Evolutionary conservation across 1,139 yeast species (phyloP), one percentile per base, ranked within the genome.

Genomic region (Ogataea hybrid): DNA sequence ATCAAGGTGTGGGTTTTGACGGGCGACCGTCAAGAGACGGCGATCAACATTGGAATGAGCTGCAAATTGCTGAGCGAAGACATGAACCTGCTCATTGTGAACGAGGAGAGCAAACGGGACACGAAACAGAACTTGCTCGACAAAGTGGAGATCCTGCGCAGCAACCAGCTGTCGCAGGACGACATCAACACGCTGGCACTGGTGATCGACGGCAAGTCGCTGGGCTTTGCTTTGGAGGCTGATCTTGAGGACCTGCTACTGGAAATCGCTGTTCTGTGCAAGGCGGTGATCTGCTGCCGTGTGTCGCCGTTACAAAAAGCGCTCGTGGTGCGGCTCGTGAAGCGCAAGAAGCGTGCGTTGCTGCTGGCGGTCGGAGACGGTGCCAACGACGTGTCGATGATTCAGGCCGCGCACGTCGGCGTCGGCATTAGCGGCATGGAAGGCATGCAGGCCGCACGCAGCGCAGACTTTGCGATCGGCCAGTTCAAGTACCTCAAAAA

Each of bases 11-110:
- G 98, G 99, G 97, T 94, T 23, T 71, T 94, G 44, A 94, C 99
- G 8, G 99, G 99, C 54, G 99, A 94, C 62, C 77, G 96, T 59
- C 98, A 92, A 62, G 99, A 94, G 64, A 94, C 99, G n/a, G 99
- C 98, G 1, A 86, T 94, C 50, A 94, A 94, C 61, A 92, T 94
- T 61, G 99, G 98, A 49, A 89, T 92, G 97, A 86, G 96, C 53
- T 94, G 98, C 70, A 88, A 87, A 57, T 71, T 94, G 41, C 69
- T 94, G 39, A 84, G 95, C 61, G 98, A 94, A 62, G 98, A 94
- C 58, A 94, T 94, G 99, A 89, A 88, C 55, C 67, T 94, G 49
- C 71, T 94, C 54, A 81, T 92, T 46, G 81, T 94, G 37, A 94
- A 94, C 59, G 98, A 92, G 62, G 90, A 84, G 30, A 75, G 78